Evolutionary conservation across 2,329 filamentous ascomycete species (phyloP).

Genomic region (Eutypa lata): DNA sequence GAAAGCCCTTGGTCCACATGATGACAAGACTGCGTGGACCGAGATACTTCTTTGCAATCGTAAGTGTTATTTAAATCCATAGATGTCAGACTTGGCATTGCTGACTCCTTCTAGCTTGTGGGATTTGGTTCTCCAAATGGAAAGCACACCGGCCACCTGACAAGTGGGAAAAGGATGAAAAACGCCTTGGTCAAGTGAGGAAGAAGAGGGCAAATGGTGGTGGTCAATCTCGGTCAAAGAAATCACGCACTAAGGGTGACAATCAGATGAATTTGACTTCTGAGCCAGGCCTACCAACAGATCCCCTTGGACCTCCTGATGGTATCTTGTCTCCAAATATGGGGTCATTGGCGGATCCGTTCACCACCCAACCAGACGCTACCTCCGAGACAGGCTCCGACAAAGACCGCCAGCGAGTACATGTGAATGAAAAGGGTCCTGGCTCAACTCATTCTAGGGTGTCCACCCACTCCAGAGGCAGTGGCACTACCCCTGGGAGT

Average conservation of each 20-base stretch:
- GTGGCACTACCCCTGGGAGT: conserved; percentile 54
- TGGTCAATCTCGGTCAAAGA: conserved; percentile 43
- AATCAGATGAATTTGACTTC: conserved; percentile 45
- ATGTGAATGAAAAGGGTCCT: conserved; percentile 18
- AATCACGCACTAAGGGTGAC: conserved; percentile 47
- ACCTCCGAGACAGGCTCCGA: conserved; percentile 27
- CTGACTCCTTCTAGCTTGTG: conserved; percentile 61
- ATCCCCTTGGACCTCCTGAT: conserved; percentile 48
- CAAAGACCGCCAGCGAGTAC: conserved; percentile 10
- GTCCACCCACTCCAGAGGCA: conserved; percentile 53
- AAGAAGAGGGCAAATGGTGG: conserved; percentile 45
- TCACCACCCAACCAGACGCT: conserved; percentile 31
- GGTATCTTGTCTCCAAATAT: conserved; percentile 26
- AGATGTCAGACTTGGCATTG: conserved; percentile 11
- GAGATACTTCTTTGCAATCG: conserved; percentile 84
- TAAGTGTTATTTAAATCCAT: conserved; percentile 40
- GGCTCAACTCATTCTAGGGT: conserved; percentile 43
- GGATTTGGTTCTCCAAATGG: conserved; percentile 90
- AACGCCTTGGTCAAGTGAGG: conserved; percentile 49
- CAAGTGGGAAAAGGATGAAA: conserved; percentile 70
- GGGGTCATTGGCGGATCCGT: conserved; percentile 4
- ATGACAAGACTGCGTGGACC: conserved; percentile 66
- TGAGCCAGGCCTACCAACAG: conserved; percentile 52
- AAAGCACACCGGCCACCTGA: conserved; percentile 79
- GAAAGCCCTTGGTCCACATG: conserved; percentile 61